Conservation (phyloP, 139 green algal species). For the Picochlorum sp. region DNA sequence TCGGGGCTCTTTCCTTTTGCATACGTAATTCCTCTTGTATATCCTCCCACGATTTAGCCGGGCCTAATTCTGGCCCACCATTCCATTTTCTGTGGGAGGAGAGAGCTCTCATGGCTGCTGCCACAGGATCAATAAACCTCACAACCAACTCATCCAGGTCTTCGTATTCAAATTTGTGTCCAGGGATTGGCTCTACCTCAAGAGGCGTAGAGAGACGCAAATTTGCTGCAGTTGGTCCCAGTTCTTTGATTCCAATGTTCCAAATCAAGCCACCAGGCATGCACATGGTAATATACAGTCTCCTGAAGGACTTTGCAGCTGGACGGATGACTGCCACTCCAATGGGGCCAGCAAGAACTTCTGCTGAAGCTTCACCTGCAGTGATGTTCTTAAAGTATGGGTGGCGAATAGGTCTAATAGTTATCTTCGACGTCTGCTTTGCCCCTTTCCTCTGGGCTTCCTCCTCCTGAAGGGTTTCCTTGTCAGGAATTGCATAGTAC, state of each 20-base stretch:
- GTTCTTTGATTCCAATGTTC: slow-evolving; percentile 50
- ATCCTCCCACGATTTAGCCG: slow-evolving; percentile 8
- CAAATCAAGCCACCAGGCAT: slow-evolving; percentile 20
- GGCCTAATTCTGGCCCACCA: neutral
- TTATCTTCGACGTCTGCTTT: slow-evolving; percentile 1
- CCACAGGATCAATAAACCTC: slow-evolving; percentile 50
- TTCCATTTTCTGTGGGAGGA: slow-evolving; percentile 45
- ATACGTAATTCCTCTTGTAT: slow-evolving; percentile 3
- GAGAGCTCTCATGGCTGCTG: slow-evolving; percentile 25
- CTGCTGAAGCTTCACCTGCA: slow-evolving; percentile 30
- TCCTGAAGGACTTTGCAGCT: slow-evolving; percentile 24
- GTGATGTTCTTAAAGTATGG: slow-evolving; percentile 61
- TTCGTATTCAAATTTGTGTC: slow-evolving; percentile 47
- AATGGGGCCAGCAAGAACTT: slow-evolving; percentile 7
- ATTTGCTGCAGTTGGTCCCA: slow-evolving; percentile 35
- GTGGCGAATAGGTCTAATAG: slow-evolving; percentile 52
- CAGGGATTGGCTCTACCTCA: slow-evolving; percentile 25
- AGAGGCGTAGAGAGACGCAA: slow-evolving; percentile 48
- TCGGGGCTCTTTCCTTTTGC: neutral
- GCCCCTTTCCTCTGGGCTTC: neutral
- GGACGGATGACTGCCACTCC: slow-evolving; percentile 39
- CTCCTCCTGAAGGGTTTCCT: slow-evolving; percentile 11
- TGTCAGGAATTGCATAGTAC: slow-evolving; percentile 22
- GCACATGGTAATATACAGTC: slow-evolving; percentile 18
- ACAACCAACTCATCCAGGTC: slow-evolving; percentile 70